Percentiles rank a stretch among this genome's conserved stretches.
Evolutionary conservation across 2,329 filamentous ascomycete genomes (phyloP).

Genomic region (Pseudocercospora crystallina): DNA sequence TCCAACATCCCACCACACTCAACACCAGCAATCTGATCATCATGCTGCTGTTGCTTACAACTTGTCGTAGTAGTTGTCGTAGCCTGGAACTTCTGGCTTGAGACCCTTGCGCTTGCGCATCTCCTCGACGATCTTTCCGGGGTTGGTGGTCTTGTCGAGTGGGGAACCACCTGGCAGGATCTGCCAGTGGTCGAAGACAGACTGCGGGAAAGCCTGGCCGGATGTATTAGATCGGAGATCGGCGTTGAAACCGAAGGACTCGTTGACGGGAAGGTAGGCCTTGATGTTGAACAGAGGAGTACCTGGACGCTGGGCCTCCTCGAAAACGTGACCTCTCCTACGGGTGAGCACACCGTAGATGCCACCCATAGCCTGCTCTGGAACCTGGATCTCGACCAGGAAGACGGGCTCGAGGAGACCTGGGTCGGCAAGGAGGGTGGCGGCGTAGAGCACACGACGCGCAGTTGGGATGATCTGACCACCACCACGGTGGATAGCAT

Average conservation of each 20-base stretch:
- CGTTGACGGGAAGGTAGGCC: conserved; percentile 93
- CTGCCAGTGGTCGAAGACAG: conserved; percentile 99
- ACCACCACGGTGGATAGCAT: conserved; percentile 99
- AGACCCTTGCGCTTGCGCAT: conserved; percentile 99
- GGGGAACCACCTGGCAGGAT: conserved; percentile 90
- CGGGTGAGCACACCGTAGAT: conserved; percentile 99
- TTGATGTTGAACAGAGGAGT: conserved; percentile 99
- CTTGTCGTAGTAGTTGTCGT: conserved; percentile 67
- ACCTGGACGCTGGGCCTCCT: conserved; percentile 95
- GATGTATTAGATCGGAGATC: conserved; percentile 91
- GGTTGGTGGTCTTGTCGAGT: conserved; percentile 78
- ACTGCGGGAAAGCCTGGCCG: conserved; percentile 98
- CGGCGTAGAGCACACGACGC: conserved; percentile 95
- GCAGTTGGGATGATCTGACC: conserved; percentile 98
- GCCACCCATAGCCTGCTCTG: conserved; percentile 98
- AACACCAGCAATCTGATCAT: conserved; percentile 13
- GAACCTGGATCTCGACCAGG: conserved; percentile 98
- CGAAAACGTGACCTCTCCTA: conserved; percentile 98
- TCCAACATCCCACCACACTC: conserved; percentile 7
- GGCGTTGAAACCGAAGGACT: conserved; percentile 98
- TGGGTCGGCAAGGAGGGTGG: conserved; percentile 85
- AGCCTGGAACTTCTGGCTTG: conserved; percentile 89
- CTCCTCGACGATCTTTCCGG: conserved; percentile 76
- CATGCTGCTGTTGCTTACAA: conserved; percentile 28
- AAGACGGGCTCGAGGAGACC: conserved; percentile 95